Base-by-base conservation (phyloP, 176 grass and related monocot species). In the Rhynchospora pubera region DNA sequence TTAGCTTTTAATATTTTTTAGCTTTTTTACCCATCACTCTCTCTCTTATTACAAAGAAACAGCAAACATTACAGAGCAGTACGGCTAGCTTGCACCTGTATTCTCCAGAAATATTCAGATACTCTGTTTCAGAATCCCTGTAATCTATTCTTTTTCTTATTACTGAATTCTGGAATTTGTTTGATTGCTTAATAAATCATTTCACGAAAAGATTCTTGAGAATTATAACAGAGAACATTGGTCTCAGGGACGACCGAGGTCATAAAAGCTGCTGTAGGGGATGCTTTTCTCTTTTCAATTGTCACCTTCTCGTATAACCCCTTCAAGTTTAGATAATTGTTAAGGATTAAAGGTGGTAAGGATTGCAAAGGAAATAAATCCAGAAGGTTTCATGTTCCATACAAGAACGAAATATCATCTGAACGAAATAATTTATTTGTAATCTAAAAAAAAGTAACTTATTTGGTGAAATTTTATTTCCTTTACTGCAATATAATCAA, bases 31-130 rank as follows among this genome's bases (percentile, higher is more conserved):
- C 71, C 47, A 75, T 53, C 46, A 75, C 46, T 53, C 71, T 75
- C 71, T 75, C 47, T 74, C 22, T 73, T 21, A 4, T 73, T 21
- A 4, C 44, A 44, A 39, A 50, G 44, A 50, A 73, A 18, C 71
- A 75, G 53, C 47, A 53, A 75, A 52, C 71, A 52, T 75, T 75
- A 22, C 71, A 75, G 71, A 53, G 71, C n/a, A n/a, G 46, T 74
- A 74, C 69, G 67, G 3, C 9, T 0, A 21, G 67, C 39, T 71
- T 21, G 22, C 68, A 50, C 45, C 45, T 73, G 69, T 73, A 6
- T 4, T 46, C 44, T 73, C 44, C 9, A 21, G 69, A 51, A 50
- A 23, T 4, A 13, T 73, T 19, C 45, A 5, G 69, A 73, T 73
- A 19, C 4, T 73, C 43, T 73, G 44, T 50, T 12, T 2, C 7